phyloP scores from a whole-genome alignment of 2,329 filamentous ascomycete species.

The Beauveria pseudobassiana region DNA sequence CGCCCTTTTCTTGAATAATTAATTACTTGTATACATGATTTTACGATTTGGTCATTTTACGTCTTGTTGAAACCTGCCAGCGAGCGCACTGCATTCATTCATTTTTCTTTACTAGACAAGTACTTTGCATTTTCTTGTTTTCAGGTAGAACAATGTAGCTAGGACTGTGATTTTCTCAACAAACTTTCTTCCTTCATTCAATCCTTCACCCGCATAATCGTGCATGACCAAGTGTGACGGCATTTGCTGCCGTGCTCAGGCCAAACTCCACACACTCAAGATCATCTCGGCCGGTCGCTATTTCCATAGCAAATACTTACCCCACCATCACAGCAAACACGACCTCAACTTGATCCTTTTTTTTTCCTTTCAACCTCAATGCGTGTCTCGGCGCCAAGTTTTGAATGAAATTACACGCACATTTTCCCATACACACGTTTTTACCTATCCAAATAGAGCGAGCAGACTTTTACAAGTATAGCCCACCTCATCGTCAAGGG shows the following conservation, averaged over 20 bases:
- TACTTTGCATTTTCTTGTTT: not conserved
- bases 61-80: not conserved
- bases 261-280: not conserved
- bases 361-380: not conserved
- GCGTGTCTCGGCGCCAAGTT: not conserved
- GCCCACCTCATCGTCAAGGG: too few relatives aligned
- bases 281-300: not conserved
- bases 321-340: constrained; percentile 3
- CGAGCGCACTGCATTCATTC: constrained; percentile 1
- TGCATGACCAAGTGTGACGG: not conserved
- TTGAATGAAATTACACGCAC: not conserved
- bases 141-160: not conserved
- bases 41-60: not conserved
- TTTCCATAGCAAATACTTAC: not conserved
- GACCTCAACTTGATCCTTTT: not conserved
- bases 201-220: not conserved
- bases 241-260: not conserved
- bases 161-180: not conserved
- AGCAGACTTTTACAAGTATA: too few relatives aligned
- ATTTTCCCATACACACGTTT: not conserved
- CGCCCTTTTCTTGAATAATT: not conserved
- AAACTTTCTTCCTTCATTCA: not conserved
- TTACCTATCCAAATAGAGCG: too few relatives aligned
- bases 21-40: not conserved
- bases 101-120: constrained; percentile 4